A percentile compares a stretch with the other conserved stretches of the same genome.
Conservation (phyloP, 202 grass and related monocot genomes). For the Carex sylvatica region DNA sequence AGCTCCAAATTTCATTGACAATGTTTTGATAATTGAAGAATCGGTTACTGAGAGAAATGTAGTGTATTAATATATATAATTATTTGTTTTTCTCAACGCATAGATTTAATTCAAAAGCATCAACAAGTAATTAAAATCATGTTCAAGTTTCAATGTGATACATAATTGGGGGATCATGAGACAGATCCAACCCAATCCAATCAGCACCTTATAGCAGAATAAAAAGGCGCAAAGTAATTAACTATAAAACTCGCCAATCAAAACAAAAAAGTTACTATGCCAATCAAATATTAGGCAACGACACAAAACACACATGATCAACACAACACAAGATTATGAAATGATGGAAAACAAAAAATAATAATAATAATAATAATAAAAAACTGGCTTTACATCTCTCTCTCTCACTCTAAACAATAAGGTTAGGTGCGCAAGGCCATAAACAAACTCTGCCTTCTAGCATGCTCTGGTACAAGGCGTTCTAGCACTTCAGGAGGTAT, state of each 20-base stretch:
- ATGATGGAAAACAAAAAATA: not conserved
- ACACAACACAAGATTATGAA: conserved; percentile 1
- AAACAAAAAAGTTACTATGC: conserved; percentile 12
- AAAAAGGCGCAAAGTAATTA: not conserved
- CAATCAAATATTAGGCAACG: conserved; percentile 34
- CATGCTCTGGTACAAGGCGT: conserved; percentile 74
- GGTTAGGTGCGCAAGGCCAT: conserved; percentile 79
- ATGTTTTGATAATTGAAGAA: not conserved
- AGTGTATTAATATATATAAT: not conserved
- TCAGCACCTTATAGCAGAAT: not conserved
- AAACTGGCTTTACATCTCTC: conserved; percentile 20
- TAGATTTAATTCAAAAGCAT: conserved; percentile 5
- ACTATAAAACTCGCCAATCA: conserved; percentile 16
- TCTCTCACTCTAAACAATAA: not conserved
- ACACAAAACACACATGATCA: conserved; percentile 3
- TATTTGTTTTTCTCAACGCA: not conserved
- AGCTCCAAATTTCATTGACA: not conserved
- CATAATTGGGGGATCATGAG: not conserved
- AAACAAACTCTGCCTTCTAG: conserved; percentile 77
- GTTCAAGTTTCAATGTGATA: not conserved
- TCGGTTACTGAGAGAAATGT: not conserved
- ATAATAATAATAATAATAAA: not conserved
- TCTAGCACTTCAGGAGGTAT: conserved; percentile 52
- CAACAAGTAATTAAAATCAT: not conserved
- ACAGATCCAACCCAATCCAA: not conserved